Conservation (phyloP, 768 basidiomycete species). For the Lactarius hengduanensis region DNA sequence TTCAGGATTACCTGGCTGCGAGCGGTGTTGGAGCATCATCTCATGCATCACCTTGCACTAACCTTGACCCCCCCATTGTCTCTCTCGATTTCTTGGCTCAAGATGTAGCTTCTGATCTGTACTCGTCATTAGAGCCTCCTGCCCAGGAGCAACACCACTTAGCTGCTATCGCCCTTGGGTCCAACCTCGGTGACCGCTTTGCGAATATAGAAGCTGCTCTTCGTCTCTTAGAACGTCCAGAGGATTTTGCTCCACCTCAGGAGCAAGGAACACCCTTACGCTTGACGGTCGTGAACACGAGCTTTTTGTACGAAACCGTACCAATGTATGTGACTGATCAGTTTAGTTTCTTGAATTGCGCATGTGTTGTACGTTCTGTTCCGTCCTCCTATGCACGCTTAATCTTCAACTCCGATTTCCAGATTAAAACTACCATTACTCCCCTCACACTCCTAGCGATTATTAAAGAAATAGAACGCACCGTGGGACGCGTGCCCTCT, state of each 20-base stretch:
- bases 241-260: slow-evolving; percentile 34
- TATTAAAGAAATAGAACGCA: slow-evolving; percentile 69
- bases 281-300: slow-evolving; percentile 64
- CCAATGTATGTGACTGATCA: slow-evolving; percentile 98
- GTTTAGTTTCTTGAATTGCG: slow-evolving; percentile 84
- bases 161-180: slow-evolving; percentile 79
- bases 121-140: not conserved
- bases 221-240: slow-evolving; percentile 58
- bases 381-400: not conserved
- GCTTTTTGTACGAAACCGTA: slow-evolving; percentile 88
- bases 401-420: not conserved
- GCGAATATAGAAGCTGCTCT: slow-evolving; percentile 79
- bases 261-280: slow-evolving; percentile 31
- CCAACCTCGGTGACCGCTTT: slow-evolving; percentile 87
- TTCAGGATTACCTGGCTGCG: slow-evolving; percentile 38
- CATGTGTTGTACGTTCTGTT: slow-evolving; percentile 68
- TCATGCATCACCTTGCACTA: slow-evolving; percentile 12
- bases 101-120: not conserved
- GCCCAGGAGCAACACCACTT: slow-evolving; percentile 36
- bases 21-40: not conserved
- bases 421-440: slow-evolving; percentile 75
- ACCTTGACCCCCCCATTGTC: slow-evolving; percentile 15
- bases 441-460: slow-evolving; percentile 58
- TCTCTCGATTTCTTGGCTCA: slow-evolving; percentile 1
- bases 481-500: slow-evolving; percentile 76